Percentiles rank a stretch among this genome's conserved stretches.
These are phyloP conservation scores for Exophiala aquamarina DNA, from an alignment of 2,329 filamentous ascomycete genomes.

Conservation along the genomic window DNA sequence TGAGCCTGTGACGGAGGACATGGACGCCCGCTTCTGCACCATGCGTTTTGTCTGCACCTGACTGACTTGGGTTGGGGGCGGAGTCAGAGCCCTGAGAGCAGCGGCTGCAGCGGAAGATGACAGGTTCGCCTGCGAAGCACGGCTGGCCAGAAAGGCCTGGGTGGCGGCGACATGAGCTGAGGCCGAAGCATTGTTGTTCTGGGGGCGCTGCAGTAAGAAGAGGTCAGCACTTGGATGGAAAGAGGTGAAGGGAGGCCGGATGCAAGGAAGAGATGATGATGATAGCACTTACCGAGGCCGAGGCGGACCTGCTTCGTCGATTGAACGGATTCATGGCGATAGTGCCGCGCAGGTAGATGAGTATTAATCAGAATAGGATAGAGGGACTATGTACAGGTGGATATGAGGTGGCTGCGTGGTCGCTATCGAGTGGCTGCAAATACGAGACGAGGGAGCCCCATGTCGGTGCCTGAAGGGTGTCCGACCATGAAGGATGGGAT, in stretches of 20 bases:
- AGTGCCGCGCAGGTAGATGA: neutral
- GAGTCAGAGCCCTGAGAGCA: constrained; percentile 74
- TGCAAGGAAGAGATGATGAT: neutral
- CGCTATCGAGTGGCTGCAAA: no score
- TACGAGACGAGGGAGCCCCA: no score
- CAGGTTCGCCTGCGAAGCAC: constrained; percentile 64
- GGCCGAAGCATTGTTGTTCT: constrained; percentile 62
- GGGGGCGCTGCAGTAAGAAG: constrained; percentile 49
- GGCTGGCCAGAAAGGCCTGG: constrained; percentile 73
- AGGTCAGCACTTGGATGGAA: constrained; percentile 16
- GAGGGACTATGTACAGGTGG: no score
- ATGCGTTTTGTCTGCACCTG: constrained; percentile 87
- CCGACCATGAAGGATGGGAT: no score
- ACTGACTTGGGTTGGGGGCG: constrained; percentile 75
- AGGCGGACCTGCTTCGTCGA: constrained; percentile 35
- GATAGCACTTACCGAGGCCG: constrained; percentile 25
- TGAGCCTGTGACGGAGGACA: constrained; percentile 27
- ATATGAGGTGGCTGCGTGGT: no score
- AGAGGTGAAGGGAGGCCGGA: constrained; percentile 9
- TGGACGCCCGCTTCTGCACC: constrained; percentile 60
- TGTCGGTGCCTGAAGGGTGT: no score
- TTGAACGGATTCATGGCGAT: constrained; percentile 31
- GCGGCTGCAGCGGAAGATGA: constrained; percentile 86
- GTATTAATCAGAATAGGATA: no score
- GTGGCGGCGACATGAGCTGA: constrained; percentile 78